Base-by-base conservation (phyloP, 305 asterid species). In the Nicotiana rustica region DNA sequence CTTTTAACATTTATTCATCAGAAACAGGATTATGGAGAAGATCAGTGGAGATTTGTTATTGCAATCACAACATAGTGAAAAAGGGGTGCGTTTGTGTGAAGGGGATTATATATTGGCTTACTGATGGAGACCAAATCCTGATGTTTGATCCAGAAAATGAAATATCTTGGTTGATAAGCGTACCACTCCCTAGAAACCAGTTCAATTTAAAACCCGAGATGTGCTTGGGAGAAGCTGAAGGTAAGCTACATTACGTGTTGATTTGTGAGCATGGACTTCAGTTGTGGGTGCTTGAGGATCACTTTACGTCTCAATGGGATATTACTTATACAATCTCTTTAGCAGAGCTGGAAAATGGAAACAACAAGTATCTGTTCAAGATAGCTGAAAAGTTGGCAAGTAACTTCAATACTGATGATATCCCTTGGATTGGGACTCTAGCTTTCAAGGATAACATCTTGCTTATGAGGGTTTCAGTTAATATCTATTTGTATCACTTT, bases 201-300 rank as follows among this genome's bases (percentile, higher is more conserved):
- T 85, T 91, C 64, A 17, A 25, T 3, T 17, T 64, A 29, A 36
- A 70, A 19, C 92, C 91, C 0, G 88, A 89, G 59, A 87, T 88
- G 86, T 94, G 97, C 77, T 86, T 94, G 57, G 98, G 97, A 19
- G 96, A 92, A 85, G 90, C 86, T 1, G 17, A 75, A 62, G 93
- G 90, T 41, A 82, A 80, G 68, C 83, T 92, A 18, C 81, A 82
- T 62, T 91, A 81, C 14, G 91, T 88, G 80, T 75, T 88, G 25
- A 38, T 92, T 59, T 92, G 91, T 0, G 89, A 88, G 29, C 44
- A 88, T 19, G 95, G 95, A 10, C 84, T 94, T n/a, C 97, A 90
- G 29, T 80, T 90, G 6, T 93, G 97, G 95, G 85, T 81, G 71
- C 90, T 94, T 3, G 82, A 86, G 82, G 95, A 93, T 79, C 79